A percentile compares a stretch with the other conserved stretches of the same genome.
Evolutionary conservation across 768 basidiomycete species (phyloP).

Genomic region (Lactarius deliciosus): DNA sequence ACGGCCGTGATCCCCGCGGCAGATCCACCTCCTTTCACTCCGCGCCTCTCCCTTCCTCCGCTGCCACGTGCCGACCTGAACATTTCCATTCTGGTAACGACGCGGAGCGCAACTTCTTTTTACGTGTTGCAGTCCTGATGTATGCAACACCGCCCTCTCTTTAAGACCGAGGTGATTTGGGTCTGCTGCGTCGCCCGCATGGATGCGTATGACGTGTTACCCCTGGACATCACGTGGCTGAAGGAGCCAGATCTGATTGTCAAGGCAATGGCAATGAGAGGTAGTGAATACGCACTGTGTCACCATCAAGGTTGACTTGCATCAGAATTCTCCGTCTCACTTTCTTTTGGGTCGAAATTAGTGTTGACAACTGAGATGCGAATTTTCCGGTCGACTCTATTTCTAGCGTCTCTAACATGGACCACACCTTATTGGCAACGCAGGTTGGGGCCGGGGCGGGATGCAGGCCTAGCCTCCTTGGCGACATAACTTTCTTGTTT

Average conservation of each 20-base stretch:
- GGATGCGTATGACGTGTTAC: neutral
- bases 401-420: neutral
- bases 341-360: neutral
- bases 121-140: slow-evolving; percentile 13
- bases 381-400: neutral
- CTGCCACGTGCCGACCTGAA: neutral
- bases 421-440: neutral
- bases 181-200: neutral
- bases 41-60: neutral
- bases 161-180: slow-evolving; percentile 14
- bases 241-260: neutral
- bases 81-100: neutral
- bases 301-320: neutral
- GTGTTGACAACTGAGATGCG: neutral
- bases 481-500: slow-evolving; percentile 8
- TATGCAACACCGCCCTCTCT: slow-evolving; percentile 12
- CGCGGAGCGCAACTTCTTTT: slow-evolving; percentile 5
- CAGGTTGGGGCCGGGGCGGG: slow-evolving; percentile 3
- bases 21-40: neutral
- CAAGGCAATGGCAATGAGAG: slow-evolving; percentile 17
- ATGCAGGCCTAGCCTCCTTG: slow-evolving; percentile 14
- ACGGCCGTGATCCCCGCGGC: slow-evolving; percentile 16
- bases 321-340: neutral
- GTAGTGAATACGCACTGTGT: neutral
- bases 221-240: slow-evolving; percentile 8